A percentile compares a stretch with the other conserved stretches of the same genome.
Evolutionary conservation across 208 protist species (phyloP).

Genomic region (Crithidia sp.): DNA sequence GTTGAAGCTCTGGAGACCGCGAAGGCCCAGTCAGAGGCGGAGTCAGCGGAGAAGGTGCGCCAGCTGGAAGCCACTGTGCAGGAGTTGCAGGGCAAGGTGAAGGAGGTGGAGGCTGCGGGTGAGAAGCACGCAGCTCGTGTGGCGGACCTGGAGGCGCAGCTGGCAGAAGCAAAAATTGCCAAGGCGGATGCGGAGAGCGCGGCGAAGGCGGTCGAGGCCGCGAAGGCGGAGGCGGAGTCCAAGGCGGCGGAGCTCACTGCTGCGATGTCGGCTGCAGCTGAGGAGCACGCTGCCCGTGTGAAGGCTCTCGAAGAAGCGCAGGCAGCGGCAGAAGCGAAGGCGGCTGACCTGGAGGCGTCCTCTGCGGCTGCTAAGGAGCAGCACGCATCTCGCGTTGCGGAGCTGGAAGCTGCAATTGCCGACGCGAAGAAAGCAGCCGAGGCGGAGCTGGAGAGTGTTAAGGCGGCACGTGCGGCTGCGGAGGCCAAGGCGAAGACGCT

Average conservation of each 20-base stretch:
- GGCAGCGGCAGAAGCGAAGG: not conserved
- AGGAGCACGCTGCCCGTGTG: not conserved
- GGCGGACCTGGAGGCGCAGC: constrained; percentile 11
- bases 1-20: not conserved
- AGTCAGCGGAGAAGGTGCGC: not conserved
- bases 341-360: not conserved
- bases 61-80: not conserved
- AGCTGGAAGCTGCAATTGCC: not conserved
- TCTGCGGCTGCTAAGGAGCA: not conserved
- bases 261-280: not conserved
- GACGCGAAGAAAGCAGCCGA: not conserved
- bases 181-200: not conserved
- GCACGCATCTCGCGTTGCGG: not conserved
- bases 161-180: not conserved
- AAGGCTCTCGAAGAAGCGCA: not conserved
- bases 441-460: not conserved
- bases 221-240: not conserved
- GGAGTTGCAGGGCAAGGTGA: no score
- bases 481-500: not conserved
- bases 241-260: not conserved
- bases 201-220: not conserved
- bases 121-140: not conserved
- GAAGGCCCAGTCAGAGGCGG: not conserved
- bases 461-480: not conserved
- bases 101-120: not conserved